These are phyloP conservation scores for Hypoxylon sp. DNA, from an alignment of 2,329 filamentous ascomycete genomes.

Conservation along the genomic window DNA sequence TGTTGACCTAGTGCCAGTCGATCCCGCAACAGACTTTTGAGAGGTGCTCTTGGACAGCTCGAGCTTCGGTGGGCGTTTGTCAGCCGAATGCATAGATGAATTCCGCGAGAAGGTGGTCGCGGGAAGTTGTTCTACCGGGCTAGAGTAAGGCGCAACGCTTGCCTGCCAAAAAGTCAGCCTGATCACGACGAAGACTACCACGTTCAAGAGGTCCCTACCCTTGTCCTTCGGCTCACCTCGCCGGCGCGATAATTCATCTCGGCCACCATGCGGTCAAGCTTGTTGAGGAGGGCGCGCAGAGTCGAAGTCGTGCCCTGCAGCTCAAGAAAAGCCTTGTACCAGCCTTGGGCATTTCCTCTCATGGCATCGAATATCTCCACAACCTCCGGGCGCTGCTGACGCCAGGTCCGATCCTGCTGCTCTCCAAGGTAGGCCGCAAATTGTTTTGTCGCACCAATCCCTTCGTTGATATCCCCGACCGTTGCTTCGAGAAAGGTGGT, in stretches of 20 bases:
- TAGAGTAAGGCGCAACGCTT: slow-evolving; percentile 50
- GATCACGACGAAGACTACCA: slow-evolving; percentile 12
- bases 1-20: slow-evolving; percentile 45
- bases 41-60: slow-evolving; percentile 43
- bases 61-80: slow-evolving; percentile 40
- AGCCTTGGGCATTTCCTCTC: slow-evolving; percentile 92
- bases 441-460: slow-evolving; percentile 79
- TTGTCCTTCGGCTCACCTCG: slow-evolving; percentile 81
- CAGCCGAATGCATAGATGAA: slow-evolving; percentile 42
- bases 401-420: slow-evolving; percentile 72
- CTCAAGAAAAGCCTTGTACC: slow-evolving; percentile 83
- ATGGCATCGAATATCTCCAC: slow-evolving; percentile 86
- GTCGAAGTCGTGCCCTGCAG: slow-evolving; percentile 79
- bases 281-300: slow-evolving; percentile 76
- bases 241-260: slow-evolving; percentile 90
- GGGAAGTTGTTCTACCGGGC: slow-evolving; percentile 37
- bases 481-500: slow-evolving; percentile 80
- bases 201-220: slow-evolving; percentile 65
- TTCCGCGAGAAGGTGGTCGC: slow-evolving; percentile 38
- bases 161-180: slow-evolving; percentile 44
- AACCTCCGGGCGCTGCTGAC: slow-evolving; percentile 71
- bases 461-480: slow-evolving; percentile 82
- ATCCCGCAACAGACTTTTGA: slow-evolving; percentile 42
- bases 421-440: slow-evolving; percentile 80
- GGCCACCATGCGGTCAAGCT: slow-evolving; percentile 80